phyloP scores from a whole-genome alignment of 257 asterid genomes.

The Paulownia fortunei region DNA sequence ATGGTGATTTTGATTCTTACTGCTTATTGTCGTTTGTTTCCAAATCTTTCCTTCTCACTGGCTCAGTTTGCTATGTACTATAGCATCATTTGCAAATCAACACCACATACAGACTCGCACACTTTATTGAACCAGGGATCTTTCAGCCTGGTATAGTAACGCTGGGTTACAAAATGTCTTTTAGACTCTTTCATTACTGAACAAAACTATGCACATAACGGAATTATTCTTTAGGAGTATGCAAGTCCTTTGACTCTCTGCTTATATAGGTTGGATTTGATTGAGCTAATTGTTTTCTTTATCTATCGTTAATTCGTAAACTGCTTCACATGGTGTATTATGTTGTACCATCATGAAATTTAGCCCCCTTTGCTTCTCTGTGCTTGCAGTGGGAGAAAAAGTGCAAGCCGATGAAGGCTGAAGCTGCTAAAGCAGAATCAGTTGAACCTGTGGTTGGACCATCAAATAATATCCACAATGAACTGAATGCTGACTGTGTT shows the following conservation, averaged over 20 bases:
- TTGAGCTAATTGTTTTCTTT: constrained; percentile 1
- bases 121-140: not conserved
- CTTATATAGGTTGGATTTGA: not conserved
- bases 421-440: constrained; percentile 46
- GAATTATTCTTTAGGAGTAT: not conserved
- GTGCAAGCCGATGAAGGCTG: constrained; percentile 50
- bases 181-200: not conserved
- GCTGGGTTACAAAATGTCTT: not conserved
- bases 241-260: not conserved
- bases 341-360: not conserved
- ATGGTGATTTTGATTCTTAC: not conserved
- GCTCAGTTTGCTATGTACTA: too few relatives aligned
- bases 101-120: too few relatives aligned
- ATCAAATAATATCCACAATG: constrained; percentile 70
- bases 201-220: not conserved
- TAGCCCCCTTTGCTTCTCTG: constrained; percentile 7
- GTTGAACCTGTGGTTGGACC: constrained; percentile 41
- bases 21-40: not conserved
- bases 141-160: too few relatives aligned
- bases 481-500: constrained; percentile 53
- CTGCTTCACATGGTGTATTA: not conserved
- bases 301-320: not conserved
- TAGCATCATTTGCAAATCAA: too few relatives aligned
- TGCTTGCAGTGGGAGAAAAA: constrained; percentile 69
- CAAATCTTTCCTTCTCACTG: not conserved